Base-by-base conservation (phyloP, 1,139 yeast genomes). In the Pichia sp. region DNA sequence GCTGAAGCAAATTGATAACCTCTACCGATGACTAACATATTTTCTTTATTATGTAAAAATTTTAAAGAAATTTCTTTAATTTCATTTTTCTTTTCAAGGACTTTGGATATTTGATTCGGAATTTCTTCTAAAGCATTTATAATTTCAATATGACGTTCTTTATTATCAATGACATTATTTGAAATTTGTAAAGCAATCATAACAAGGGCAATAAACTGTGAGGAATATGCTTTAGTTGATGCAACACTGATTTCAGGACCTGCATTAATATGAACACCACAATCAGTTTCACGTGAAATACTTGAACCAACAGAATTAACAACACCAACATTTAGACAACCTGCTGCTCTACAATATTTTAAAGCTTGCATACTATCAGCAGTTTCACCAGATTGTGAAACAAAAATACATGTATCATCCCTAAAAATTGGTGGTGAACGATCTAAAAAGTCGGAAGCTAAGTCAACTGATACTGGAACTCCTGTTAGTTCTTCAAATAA, bases 201-300 rank as follows among this genome's bases (percentile, higher is more conserved):
- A 7, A 92, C 97, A 57, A 94, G 74, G 1, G 98, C 98, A 68
- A 94, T 89, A 66, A 82, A 94, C 68, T 94, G 99, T 26, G 98
- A 94, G 20, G 99, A 92, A 70, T 94, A 94, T 27, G 98, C 98
- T 71, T 94, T 94, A 42, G 99, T 94, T n/a, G 97, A 89, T 11
- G 98, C 99, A 58, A 94, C 99, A 66, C 98, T 98, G 55, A 94
- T 92, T 71, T 94, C 99, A 35, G 98, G 98, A 53, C 99, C 99
- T 38, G 98, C 98, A 65, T 94, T 94, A 64, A 94, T 90, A 66
- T 94, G 99, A 46, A 94, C 97, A 78, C 99, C 99, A 73, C 98
- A 94, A 68, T 90, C 96, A 35, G 99, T 94, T 64, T 81, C 90
- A 69, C 99, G 83, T 9, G 97, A 90, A 69, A 94, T 87, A 42